Evolutionary conservation across 2,329 filamentous ascomycete genomes (phyloP).

Genomic region (Clarireedia hainanense): DNA sequence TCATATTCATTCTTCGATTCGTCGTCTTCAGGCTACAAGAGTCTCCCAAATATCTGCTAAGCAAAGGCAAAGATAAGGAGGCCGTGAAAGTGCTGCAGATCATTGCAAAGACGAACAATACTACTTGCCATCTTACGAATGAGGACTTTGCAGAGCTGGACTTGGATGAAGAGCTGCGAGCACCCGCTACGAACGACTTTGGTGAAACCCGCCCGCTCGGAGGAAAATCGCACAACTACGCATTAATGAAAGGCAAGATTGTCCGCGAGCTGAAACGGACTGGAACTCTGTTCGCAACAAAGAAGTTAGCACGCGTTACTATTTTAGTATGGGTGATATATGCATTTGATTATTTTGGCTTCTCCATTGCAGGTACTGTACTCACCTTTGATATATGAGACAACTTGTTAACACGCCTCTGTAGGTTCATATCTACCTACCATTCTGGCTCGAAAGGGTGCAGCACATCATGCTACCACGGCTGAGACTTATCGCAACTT

Average conservation of each 20-base stretch:
- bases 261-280: conserved; percentile 34
- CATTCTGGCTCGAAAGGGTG: conserved; percentile 28
- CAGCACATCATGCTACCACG: conserved; percentile 17
- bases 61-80: conserved; percentile 43
- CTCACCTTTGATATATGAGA: conserved; percentile 15
- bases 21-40: conserved; percentile 49
- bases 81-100: conserved; percentile 47
- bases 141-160: conserved; percentile 5
- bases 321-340: conserved; percentile 43
- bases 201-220: not conserved
- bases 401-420: conserved; percentile 1
- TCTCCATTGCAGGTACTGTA: conserved; percentile 34
- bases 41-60: conserved; percentile 50
- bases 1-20: conserved; percentile 49
- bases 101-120: conserved; percentile 42
- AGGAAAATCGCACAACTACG: not conserved
- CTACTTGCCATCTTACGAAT: not conserved
- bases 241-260: not conserved
- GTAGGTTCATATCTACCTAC: conserved; percentile 34
- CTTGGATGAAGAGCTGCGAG: not conserved
- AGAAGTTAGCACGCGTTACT: conserved; percentile 36
- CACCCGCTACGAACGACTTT: not conserved
- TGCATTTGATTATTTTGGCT: conserved; percentile 43
- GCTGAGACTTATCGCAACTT: conserved; percentile 30
- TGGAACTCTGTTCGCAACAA: conserved; percentile 36